Percentiles rank a stretch among this genome's conserved stretches.
Conservation (phyloP, 176 grass and related monocot species). For the Rhynchospora tenuis region DNA sequence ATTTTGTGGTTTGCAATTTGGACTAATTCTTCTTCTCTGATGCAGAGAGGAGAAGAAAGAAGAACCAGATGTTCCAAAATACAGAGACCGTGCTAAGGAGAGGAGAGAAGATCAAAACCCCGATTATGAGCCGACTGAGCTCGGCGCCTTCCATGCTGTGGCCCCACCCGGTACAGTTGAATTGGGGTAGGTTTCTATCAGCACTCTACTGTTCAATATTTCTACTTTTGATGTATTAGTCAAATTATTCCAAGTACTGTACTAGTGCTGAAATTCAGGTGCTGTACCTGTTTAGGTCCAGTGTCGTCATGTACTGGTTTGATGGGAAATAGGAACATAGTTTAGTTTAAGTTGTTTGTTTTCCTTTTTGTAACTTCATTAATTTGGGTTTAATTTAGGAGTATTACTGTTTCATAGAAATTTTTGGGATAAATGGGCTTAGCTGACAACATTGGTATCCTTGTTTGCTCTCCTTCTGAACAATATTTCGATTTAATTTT, state of each 20-base stretch:
- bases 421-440: not conserved
- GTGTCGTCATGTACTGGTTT: not conserved
- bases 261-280: not conserved
- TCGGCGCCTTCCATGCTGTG: slow-evolving; percentile 97
- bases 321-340: not conserved
- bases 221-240: not conserved
- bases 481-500: not conserved
- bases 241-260: not conserved
- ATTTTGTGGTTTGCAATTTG: slow-evolving; percentile 3
- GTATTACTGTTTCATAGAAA: not conserved
- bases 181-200: slow-evolving; percentile 49
- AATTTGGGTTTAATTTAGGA: not conserved
- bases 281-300: too few species aligned
- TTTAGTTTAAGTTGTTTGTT: not conserved
- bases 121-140: slow-evolving; percentile 90
- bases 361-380: not conserved
- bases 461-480: not conserved
- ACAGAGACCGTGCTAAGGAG: slow-evolving; percentile 93
- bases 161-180: slow-evolving; percentile 82
- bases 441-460: not conserved
- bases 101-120: slow-evolving; percentile 98
- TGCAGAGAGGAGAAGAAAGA: slow-evolving; percentile 88
- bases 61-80: slow-evolving; percentile 70
- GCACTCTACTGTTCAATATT: not conserved
- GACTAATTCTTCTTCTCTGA: not conserved